These are phyloP conservation scores for Kandelia obovata DNA, from an alignment of 345 rosid species.

Conservation along the genomic window DNA sequence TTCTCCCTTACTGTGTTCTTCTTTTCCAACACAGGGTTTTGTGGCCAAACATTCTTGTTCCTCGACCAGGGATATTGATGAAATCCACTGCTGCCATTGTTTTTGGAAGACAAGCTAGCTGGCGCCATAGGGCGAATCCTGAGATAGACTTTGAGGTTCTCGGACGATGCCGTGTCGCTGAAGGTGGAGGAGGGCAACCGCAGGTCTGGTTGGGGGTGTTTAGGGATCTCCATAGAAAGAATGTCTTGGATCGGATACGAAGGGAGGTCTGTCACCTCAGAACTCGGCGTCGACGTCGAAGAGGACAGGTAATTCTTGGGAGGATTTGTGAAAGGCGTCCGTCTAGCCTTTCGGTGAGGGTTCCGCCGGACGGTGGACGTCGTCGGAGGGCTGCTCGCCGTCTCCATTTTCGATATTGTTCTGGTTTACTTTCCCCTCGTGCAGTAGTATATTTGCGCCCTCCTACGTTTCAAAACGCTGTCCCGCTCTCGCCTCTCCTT, in stretches of 20 bases:
- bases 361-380: constrained; percentile 67
- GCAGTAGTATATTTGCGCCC: not conserved
- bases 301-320: constrained; percentile 13
- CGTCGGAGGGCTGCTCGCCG: constrained; percentile 32
- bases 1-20: constrained; percentile 18
- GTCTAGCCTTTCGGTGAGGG: constrained; percentile 71
- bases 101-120: constrained; percentile 11
- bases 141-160: constrained; percentile 64
- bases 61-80: constrained; percentile 25
- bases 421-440: not conserved
- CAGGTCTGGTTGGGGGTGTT: constrained; percentile 12
- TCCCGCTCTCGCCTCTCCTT: too few species aligned
- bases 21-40: constrained; percentile 46
- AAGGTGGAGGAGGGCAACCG: not conserved
- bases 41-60: constrained; percentile 61
- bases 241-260: constrained; percentile 67
- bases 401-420: constrained; percentile 24
- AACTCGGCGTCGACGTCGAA: constrained; percentile 14
- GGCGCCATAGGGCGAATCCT: constrained; percentile 49
- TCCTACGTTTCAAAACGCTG: not conserved
- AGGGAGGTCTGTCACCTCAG: constrained; percentile 27
- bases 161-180: constrained; percentile 11
- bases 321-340: constrained; percentile 41
- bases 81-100: not conserved
- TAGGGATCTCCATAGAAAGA: constrained; percentile 35